Percentiles rank a stretch among this genome's conserved stretches.
Evolutionary conservation across 805 yeast genomes (phyloP).

Genomic region (Nakazawaea pomicola): DNA sequence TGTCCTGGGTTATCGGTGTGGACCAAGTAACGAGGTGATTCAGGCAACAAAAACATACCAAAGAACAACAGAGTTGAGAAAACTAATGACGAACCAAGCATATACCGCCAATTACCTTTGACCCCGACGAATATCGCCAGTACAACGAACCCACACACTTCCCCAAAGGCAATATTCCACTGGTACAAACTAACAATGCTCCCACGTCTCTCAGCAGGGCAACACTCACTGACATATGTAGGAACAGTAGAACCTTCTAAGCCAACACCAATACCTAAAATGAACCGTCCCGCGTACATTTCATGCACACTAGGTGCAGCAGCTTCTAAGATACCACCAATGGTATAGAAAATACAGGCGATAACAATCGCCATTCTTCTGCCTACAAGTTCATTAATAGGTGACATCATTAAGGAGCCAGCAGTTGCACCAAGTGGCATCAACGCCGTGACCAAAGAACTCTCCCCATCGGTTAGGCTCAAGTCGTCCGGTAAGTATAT

Average conservation of each 20-base stretch:
- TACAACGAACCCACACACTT: slow-evolving; percentile 40
- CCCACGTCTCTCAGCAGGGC: slow-evolving; percentile 11
- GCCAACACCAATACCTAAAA: slow-evolving; percentile 12
- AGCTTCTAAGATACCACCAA: slow-evolving; percentile 58
- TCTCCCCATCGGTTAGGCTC: slow-evolving; percentile 33
- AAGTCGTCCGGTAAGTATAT: slow-evolving; percentile 43
- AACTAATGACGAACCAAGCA: slow-evolving; percentile 59
- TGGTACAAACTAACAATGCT: slow-evolving; percentile 12
- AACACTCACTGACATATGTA: slow-evolving; percentile 12
- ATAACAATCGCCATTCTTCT: slow-evolving; percentile 49
- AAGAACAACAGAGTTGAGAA: slow-evolving; percentile 48
- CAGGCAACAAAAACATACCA: slow-evolving; percentile 54
- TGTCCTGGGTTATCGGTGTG: slow-evolving; percentile 47
- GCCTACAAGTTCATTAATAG: slow-evolving; percentile 50
- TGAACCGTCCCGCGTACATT: slow-evolving; percentile 30
- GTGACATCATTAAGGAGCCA: slow-evolving; percentile 58
- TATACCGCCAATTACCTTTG: slow-evolving; percentile 57
- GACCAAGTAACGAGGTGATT: slow-evolving; percentile 56
- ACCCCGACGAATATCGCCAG: slow-evolving; percentile 60
- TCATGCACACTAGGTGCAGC: slow-evolving; percentile 39
- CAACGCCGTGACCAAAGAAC: slow-evolving; percentile 49
- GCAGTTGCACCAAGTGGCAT: slow-evolving; percentile 68
- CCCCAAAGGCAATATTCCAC: slow-evolving; percentile 14
- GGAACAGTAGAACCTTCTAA: slow-evolving; percentile 13
- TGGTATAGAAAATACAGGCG: slow-evolving; percentile 55